Evolutionary conservation across 305 asterid genomes (phyloP).

Genomic region (Solanum aculeatissimum): DNA sequence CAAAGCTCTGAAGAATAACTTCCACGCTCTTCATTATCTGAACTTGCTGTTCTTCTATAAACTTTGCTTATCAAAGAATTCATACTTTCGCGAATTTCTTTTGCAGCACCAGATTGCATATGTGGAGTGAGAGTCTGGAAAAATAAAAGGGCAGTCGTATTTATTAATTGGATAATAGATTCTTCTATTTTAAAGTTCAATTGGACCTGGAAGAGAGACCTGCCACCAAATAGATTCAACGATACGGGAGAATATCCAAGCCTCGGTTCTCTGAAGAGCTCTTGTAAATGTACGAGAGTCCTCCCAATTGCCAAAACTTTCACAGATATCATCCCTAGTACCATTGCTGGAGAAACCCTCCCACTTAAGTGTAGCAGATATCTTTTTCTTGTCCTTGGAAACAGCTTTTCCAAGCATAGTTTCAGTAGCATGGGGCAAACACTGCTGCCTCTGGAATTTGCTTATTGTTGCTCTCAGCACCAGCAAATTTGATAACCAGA

Average conservation of each 20-base stretch:
- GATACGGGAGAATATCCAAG: conserved; percentile 71
- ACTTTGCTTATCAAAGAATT: conserved; percentile 22
- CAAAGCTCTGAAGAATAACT: conserved; percentile 62
- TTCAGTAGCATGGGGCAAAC: conserved; percentile 22
- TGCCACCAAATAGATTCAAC: conserved; percentile 94
- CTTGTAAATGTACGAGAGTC: conserved; percentile 32
- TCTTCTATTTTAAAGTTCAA: background rate
- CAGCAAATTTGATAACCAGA: conserved; percentile 71
- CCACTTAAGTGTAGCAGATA: conserved; percentile 41
- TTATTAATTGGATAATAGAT: background rate
- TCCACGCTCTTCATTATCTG: conserved; percentile 35
- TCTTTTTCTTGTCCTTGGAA: conserved; percentile 17
- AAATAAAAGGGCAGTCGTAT: background rate
- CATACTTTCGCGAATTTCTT: conserved; percentile 22
- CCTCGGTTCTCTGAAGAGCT: conserved; percentile 59
- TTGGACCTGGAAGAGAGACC: conserved; percentile 21
- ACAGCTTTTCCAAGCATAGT: conserved; percentile 12
- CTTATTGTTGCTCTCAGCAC: conserved; percentile 56
- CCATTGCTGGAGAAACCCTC: conserved; percentile 22
- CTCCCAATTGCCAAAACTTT: conserved; percentile 38
- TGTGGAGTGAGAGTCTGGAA: conserved; percentile 74
- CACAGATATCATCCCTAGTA: conserved; percentile 12
- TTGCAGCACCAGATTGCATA: conserved; percentile 70
- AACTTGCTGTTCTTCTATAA: conserved; percentile 30
- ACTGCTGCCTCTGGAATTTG: conserved; percentile 27